A percentile compares a stretch with the other conserved stretches of the same genome.
Evolutionary conservation across 106 monocot genomes (phyloP).

Genomic region (Acanthochlamys bracteata): DNA sequence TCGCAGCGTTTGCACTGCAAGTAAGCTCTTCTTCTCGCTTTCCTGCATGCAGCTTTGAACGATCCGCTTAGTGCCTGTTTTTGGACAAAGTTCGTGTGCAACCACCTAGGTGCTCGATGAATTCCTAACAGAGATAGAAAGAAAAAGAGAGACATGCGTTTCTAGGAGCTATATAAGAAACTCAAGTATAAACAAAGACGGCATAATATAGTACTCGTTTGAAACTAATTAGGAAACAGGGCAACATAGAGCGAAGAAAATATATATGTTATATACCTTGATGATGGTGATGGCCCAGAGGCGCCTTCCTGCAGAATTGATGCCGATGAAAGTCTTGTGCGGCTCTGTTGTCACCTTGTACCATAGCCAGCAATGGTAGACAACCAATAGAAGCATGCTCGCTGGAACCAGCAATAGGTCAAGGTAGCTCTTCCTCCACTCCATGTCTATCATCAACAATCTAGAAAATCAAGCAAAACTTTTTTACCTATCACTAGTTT

Average conservation of each 20-base stretch:
- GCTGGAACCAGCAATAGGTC: conserved; percentile 16
- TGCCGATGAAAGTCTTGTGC: conserved; percentile 14
- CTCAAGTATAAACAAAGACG: too few relatives aligned
- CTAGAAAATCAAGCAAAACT: too few relatives aligned
- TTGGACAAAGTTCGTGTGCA: too few relatives aligned
- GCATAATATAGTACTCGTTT: too few relatives aligned
- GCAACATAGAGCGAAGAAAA: too few relatives aligned
- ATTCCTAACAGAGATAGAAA: too few relatives aligned
- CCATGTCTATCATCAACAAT: conserved; percentile 3
- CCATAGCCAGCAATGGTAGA: conserved; percentile 28
- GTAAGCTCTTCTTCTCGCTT: conserved; percentile 18
- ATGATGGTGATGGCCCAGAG: conserved; percentile 24
- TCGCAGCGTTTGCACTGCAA: conserved; percentile 20
- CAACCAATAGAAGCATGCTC: conserved; percentile 3
- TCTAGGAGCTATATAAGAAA: too few relatives aligned
- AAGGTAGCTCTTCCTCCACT: conserved; percentile 22
- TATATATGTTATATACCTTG: conserved; percentile 5
- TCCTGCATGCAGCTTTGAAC: conserved; percentile 10
- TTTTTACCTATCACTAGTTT: too few relatives aligned
- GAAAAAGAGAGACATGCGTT: too few relatives aligned
- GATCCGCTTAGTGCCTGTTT: too few relatives aligned
- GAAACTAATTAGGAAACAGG: too few relatives aligned
- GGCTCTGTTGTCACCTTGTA: conserved; percentile 9
- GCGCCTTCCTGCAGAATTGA: conserved; percentile 16
- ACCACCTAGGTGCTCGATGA: too few relatives aligned